Evolutionary conservation across 1,139 yeast genomes (phyloP).

Genomic region (Zhuliangozyma parablackwelliae): DNA sequence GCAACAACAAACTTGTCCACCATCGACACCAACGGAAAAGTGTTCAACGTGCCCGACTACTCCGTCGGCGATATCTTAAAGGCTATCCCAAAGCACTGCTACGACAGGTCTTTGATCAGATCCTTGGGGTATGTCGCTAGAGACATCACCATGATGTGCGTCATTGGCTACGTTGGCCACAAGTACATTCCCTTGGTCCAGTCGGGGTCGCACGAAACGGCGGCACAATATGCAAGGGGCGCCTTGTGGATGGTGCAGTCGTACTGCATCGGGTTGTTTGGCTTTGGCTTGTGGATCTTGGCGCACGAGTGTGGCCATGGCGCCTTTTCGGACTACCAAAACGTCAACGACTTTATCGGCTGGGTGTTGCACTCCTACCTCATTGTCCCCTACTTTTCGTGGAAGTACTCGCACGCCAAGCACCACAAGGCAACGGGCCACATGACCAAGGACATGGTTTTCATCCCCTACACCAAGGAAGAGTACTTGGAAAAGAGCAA

Average conservation of each 20-base stretch:
- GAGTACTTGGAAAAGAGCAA: conserved; percentile 41
- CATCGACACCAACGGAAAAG: conserved; percentile 58
- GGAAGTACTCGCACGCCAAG: conserved; percentile 79
- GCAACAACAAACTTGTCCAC: conserved; percentile 32
- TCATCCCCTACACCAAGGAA: conserved; percentile 66
- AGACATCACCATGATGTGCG: conserved; percentile 51
- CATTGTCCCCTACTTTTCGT: conserved; percentile 80
- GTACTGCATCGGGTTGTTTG: conserved; percentile 58
- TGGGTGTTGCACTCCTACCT: conserved; percentile 78
- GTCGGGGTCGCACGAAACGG: conserved; percentile 17
- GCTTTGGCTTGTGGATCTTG: conserved; percentile 79
- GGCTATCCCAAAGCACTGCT: conserved; percentile 74
- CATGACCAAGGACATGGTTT: conserved; percentile 76
- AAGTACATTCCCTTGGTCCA: conserved; percentile 40
- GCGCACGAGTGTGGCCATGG: conserved; percentile 93
- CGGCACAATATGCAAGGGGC: conserved; percentile 25
- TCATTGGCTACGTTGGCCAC: conserved; percentile 51
- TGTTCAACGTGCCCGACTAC: conserved; percentile 68
- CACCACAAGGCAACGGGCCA: conserved; percentile 90
- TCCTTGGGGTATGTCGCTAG: conserved; percentile 63
- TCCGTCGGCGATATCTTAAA: conserved; percentile 68
- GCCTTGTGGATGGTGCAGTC: conserved; percentile 37
- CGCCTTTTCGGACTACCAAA: conserved; percentile 69
- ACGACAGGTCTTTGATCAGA: conserved; percentile 54
- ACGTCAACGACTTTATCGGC: conserved; percentile 71